These are phyloP conservation scores for Leccinum subtestaceum DNA, from an alignment of 768 basidiomycete species.

Conservation along the genomic window DNA sequence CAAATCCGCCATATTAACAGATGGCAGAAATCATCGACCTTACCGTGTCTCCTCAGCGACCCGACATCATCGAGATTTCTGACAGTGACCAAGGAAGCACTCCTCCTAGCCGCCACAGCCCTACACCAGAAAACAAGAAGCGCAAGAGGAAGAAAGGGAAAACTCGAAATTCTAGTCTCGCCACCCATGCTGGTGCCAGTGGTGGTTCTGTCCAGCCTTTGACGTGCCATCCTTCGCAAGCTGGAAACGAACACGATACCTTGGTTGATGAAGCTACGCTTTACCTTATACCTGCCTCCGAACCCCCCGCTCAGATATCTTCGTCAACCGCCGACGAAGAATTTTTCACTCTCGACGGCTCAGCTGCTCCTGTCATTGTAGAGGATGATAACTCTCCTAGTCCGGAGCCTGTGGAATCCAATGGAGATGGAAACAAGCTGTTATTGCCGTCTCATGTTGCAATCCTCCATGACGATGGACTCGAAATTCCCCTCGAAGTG, in stretches of 20 bases:
- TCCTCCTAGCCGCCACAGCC: slow-evolving; percentile 2
- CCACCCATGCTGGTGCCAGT: slow-evolving; percentile 12
- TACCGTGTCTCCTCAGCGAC: slow-evolving; percentile 28
- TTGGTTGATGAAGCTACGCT: slow-evolving; percentile 8
- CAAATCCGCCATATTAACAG: neutral
- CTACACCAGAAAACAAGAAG: slow-evolving; percentile 19
- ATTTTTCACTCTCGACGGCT: slow-evolving; percentile 52
- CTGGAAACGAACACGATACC: slow-evolving; percentile 1
- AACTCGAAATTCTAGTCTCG: slow-evolving; percentile 14
- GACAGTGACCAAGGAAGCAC: slow-evolving; percentile 22
- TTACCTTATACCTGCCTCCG: slow-evolving; percentile 38
- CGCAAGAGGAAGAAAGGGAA: slow-evolving; percentile 30
- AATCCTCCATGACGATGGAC: slow-evolving; percentile 37
- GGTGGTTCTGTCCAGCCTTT: slow-evolving; percentile 19
- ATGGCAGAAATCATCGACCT: slow-evolving; percentile 36
- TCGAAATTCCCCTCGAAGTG: slow-evolving; percentile 42
- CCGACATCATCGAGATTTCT: slow-evolving; percentile 30
- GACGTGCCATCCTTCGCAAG: slow-evolving; percentile 19
- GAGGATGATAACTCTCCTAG: slow-evolving; percentile 6
- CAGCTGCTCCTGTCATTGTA: slow-evolving; percentile 37
- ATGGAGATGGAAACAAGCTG: slow-evolving; percentile 28
- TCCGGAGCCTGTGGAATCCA: slow-evolving; percentile 19
- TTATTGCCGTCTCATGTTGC: slow-evolving; percentile 72
- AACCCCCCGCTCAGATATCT: slow-evolving; percentile 29
- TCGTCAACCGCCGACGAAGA: slow-evolving; percentile 15